phyloP scores from a whole-genome alignment of 2,329 filamentous ascomycete species.

The Penicillium digitatum region DNA sequence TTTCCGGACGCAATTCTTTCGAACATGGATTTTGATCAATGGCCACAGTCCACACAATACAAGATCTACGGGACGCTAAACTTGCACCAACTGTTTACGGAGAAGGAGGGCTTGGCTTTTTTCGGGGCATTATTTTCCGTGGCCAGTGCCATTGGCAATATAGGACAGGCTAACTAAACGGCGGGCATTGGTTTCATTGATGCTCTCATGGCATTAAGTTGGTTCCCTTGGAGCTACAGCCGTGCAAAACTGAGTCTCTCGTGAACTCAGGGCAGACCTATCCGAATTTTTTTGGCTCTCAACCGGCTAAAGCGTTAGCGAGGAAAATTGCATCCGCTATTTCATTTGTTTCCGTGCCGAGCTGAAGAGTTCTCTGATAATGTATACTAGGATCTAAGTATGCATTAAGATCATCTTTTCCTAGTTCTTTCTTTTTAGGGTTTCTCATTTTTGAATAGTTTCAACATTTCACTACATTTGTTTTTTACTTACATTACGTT shows the following conservation, averaged over 20 bases:
- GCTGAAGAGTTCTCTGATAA: not conserved
- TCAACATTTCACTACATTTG: not conserved
- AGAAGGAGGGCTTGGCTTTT: slow-evolving; percentile 30
- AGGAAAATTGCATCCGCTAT: slow-evolving; percentile 19
- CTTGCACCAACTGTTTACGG: slow-evolving; percentile 11
- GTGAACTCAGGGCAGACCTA: slow-evolving; percentile 20
- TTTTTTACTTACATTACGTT: slow-evolving; percentile 5
- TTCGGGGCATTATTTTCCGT: slow-evolving; percentile 56
- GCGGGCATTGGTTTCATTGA: slow-evolving; percentile 46
- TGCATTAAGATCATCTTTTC: not conserved
- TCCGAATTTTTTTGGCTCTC: slow-evolving; percentile 23
- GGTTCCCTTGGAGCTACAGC: slow-evolving; percentile 23
- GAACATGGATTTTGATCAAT: slow-evolving; percentile 18
- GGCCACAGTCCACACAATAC: slow-evolving; percentile 9
- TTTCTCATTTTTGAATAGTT: not conserved
- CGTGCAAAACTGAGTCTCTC: slow-evolving; percentile 23
- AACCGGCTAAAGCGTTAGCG: slow-evolving; percentile 18
- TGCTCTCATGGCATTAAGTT: slow-evolving; percentile 20
- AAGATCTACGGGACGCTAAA: slow-evolving; percentile 18
- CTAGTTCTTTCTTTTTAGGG: not conserved
- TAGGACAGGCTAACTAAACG: slow-evolving; percentile 57
- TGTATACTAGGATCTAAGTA: not conserved
- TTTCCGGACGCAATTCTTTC: slow-evolving; percentile 22
- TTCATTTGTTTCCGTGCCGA: slow-evolving; percentile 16
- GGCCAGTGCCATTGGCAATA: slow-evolving; percentile 55